Percentiles rank a stretch among this genome's conserved stretches.
Conservation (phyloP, 202 grass and related monocot genomes). For the Zoysia matrella region DNA sequence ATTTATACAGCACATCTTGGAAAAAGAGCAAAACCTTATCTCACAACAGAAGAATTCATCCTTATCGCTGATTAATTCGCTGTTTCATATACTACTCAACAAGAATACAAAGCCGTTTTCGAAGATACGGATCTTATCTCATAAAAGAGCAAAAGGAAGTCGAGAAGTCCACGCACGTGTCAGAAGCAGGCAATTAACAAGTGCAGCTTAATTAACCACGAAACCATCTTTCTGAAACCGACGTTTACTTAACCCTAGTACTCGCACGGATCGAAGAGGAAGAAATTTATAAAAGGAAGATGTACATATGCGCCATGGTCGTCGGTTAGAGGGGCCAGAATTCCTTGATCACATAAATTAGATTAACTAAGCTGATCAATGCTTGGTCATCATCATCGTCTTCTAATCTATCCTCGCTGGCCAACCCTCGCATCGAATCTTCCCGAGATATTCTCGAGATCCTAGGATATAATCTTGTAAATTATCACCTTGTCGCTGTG, state of each 20-base stretch:
- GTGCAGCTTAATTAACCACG: too few species aligned
- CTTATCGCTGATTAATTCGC: neutral
- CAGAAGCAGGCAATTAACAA: too few species aligned
- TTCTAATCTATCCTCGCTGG: slow-evolving; percentile 3
- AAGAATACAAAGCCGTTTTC: neutral
- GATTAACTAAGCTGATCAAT: too few species aligned
- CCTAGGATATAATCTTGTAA: slow-evolving; percentile 33
- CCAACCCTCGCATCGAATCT: slow-evolving; percentile 19
- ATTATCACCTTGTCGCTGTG: slow-evolving; percentile 40
- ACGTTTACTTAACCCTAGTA: neutral
- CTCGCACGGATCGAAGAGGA: neutral
- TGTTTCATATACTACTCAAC: neutral
- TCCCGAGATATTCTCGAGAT: slow-evolving; percentile 50
- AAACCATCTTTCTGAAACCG: too few species aligned
- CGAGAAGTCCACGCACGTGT: too few species aligned
- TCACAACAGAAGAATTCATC: neutral
- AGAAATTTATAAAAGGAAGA: slow-evolving; percentile 9
- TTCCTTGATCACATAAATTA: slow-evolving; percentile 32
- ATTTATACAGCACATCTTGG: neutral
- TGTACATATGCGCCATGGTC: neutral
- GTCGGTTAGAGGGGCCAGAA: slow-evolving; percentile 31
- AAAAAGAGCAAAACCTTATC: neutral
- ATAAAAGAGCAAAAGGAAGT: too few species aligned
- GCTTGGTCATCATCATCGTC: neutral
- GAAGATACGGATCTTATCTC: slow-evolving; percentile 30